Conservation (phyloP, 2,329 filamentous ascomycete genomes). For the Laburnicola sp. region DNA sequence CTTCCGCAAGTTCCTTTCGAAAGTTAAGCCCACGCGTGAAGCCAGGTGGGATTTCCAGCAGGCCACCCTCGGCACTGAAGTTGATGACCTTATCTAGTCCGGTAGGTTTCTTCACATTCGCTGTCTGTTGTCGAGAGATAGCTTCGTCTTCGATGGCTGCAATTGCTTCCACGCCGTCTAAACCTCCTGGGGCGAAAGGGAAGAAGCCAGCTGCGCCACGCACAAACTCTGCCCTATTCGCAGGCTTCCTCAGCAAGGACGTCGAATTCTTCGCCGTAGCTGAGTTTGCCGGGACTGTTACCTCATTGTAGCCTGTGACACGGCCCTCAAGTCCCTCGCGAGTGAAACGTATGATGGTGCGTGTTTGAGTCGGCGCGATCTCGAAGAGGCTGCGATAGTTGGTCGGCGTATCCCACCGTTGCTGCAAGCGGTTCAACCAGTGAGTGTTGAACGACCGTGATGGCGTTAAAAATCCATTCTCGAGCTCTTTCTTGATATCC, state of each 20-base stretch:
- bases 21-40: slow-evolving; percentile 78
- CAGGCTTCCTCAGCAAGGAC: slow-evolving; percentile 82
- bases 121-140: slow-evolving; percentile 54
- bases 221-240: slow-evolving; percentile 85
- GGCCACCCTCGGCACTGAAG: slow-evolving; percentile 72
- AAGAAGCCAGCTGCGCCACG: slow-evolving; percentile 91
- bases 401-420: slow-evolving; percentile 80
- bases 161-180: slow-evolving; percentile 83
- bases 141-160: slow-evolving; percentile 81
- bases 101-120: slow-evolving; percentile 47
- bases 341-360: slow-evolving; percentile 91
- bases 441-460: slow-evolving; percentile 76
- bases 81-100: slow-evolving; percentile 84
- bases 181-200: slow-evolving; percentile 86
- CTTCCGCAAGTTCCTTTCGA: slow-evolving; percentile 59
- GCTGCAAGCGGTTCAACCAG: slow-evolving; percentile 89
- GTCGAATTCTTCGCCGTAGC: slow-evolving; percentile 95
- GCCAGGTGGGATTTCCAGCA: slow-evolving; percentile 82
- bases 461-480: slow-evolving; percentile 76
- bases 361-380: slow-evolving; percentile 85
- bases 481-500: slow-evolving; percentile 71
- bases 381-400: slow-evolving; percentile 85
- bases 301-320: slow-evolving; percentile 91
- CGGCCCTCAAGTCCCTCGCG: slow-evolving; percentile 88
- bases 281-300: slow-evolving; percentile 86